Base-by-base conservation (phyloP, 2,329 filamentous ascomycete species). In the Colletotrichum filicis region DNA sequence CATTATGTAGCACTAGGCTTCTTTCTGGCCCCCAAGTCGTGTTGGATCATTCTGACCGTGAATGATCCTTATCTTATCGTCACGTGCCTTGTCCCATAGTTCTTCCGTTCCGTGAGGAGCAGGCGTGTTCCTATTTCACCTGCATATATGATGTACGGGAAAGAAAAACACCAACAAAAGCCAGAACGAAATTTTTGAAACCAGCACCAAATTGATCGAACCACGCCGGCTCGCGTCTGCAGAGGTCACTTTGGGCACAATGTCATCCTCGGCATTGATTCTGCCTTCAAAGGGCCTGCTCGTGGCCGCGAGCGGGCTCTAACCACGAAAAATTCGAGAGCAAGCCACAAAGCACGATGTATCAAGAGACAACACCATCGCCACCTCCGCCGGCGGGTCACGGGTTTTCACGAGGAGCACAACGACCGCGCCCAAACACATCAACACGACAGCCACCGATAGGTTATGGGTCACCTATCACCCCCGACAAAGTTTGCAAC, bases 301-400 rank as follows among this genome's bases (percentile, higher is more conserved):
- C 26, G 59, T 60, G 59, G 49, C 32, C 35, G 52, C 59, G 22
- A 46, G 66, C 52, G 24, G 66, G 66, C 66, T 56, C 57, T 26
- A 30, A 68, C 30, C 57, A 64, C 52, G n/a, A 49, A 62, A 69
- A 32, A 46, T n/a, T 64, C 19, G 37, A 69, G 52, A 69, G 66
- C 37, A 69, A 61, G 66, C 46, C 32, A 57, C 30, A 56, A 68
- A 61, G 26, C 28, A 42, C 49, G 32, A 62, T 32, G 8, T 37
- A 49, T 66, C 53, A 49, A 35, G 4, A n/a, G 63, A 58, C 52
- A 49, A 58, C 22, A 66, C 42, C 28, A 52, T 60, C 56, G 56
- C 65, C 42, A 42, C 65, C 37, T n/a, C 35, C 22, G n/a, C 55
- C 11, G 19, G 56, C n/a, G n/a, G 35, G n/a, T 42, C 46, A 30